Evolutionary conservation across 148 eudicot species (phyloP).

Genomic region (Nepenthes gracilis): DNA sequence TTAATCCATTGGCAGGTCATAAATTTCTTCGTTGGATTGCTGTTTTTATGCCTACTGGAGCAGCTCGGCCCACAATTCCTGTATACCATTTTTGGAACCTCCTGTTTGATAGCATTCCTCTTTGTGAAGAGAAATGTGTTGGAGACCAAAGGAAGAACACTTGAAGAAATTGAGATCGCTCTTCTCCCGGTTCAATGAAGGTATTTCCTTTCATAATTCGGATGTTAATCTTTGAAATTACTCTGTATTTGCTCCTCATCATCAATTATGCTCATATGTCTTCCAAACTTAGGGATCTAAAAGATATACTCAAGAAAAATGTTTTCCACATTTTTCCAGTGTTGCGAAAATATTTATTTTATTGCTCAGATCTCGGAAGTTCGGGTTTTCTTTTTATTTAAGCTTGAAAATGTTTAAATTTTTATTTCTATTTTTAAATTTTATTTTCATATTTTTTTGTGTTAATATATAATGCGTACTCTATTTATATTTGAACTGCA

Average conservation of each 20-base stretch:
- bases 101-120: slow-evolving; percentile 49
- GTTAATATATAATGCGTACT: no score
- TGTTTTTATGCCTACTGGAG: slow-evolving; percentile 68
- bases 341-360: no score
- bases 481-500: no score
- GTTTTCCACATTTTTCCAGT: no score
- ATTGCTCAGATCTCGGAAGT: no score
- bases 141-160: slow-evolving; percentile 85
- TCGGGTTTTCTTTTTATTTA: no score
- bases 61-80: slow-evolving; percentile 57
- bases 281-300: no score
- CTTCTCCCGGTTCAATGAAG: slow-evolving; percentile 46
- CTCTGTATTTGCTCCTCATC: background rate
- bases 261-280: no score
- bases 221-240: background rate
- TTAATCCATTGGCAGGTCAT: slow-evolving; percentile 40
- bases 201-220: slow-evolving; percentile 2
- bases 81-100: slow-evolving; percentile 52
- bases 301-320: no score
- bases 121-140: slow-evolving; percentile 68
- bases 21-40: slow-evolving; percentile 70
- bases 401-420: no score
- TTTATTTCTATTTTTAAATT: no score
- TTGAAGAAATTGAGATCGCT: slow-evolving; percentile 81
- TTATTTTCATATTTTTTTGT: no score